Conservation (phyloP, 2,329 filamentous ascomycete genomes). For the Nectriaceae sp. region DNA sequence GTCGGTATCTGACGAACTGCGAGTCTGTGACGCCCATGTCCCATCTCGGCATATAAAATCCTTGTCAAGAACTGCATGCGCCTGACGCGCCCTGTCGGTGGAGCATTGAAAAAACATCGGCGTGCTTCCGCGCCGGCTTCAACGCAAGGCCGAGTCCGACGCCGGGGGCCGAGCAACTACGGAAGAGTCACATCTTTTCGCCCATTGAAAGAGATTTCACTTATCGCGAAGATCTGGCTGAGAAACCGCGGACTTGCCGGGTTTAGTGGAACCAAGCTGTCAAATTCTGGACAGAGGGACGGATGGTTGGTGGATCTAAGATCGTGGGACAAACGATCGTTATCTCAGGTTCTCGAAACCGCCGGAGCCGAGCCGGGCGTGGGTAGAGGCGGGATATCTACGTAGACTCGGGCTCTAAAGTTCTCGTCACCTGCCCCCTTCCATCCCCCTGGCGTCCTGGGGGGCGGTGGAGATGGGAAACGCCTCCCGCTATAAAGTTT, state of each 20-base stretch:
- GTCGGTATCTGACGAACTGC: too few species aligned
- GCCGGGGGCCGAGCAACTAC: too few species aligned
- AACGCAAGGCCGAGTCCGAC: too few species aligned
- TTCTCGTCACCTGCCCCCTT: conserved; percentile 18
- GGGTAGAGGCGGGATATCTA: conserved; percentile 31
- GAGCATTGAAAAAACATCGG: conserved; percentile 4
- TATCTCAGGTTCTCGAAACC: conserved; percentile 1
- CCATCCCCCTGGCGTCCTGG: conserved; percentile 4
- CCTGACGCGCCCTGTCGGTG: conserved; percentile 11
- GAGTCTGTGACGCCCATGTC: too few species aligned
- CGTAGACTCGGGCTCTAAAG: not conserved
- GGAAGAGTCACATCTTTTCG: too few species aligned
- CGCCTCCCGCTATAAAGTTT: not conserved
- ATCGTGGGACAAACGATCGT: not conserved
- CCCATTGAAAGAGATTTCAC: too few species aligned
- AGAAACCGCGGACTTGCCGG: too few species aligned
- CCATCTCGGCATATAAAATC: too few species aligned
- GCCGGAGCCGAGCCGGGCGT: conserved; percentile 10
- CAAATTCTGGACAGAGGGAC: too few species aligned
- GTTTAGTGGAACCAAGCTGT: too few species aligned
- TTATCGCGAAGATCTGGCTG: too few species aligned
- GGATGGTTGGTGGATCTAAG: not conserved
- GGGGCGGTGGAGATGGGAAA: conserved; percentile 9
- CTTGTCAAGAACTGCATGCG: too few species aligned
- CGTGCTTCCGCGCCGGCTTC: conserved; percentile 14